Evolutionary conservation across 2,329 filamentous ascomycete species (phyloP).

Genomic region (Xylariaceae sp.): DNA sequence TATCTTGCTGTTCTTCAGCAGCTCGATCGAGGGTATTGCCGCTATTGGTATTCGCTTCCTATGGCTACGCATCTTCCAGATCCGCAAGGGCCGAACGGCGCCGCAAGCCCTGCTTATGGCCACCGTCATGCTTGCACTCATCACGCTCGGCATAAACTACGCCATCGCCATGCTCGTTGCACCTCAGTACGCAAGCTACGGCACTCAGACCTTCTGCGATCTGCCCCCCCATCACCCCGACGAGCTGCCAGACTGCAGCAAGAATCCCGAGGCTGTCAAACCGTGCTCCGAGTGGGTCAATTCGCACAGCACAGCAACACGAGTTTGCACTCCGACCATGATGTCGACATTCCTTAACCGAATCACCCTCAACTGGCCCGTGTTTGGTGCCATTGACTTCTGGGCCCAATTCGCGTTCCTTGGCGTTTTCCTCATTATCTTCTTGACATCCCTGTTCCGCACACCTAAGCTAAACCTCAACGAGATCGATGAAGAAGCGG

Average conservation of each 20-base stretch:
- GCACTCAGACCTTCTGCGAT: slow-evolving; percentile 92
- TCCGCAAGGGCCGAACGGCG: slow-evolving; percentile 85
- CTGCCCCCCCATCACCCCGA: slow-evolving; percentile 66
- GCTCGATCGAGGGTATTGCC: slow-evolving; percentile 85
- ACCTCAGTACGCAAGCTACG: slow-evolving; percentile 92
- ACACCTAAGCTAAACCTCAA: slow-evolving; percentile 78
- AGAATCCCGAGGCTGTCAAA: slow-evolving; percentile 73
- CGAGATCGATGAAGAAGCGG: slow-evolving; percentile 85
- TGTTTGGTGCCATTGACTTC: slow-evolving; percentile 91
- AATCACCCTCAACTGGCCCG: slow-evolving; percentile 90
- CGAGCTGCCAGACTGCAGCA: slow-evolving; percentile 75
- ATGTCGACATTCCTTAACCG: slow-evolving; percentile 93
- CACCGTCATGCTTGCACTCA: slow-evolving; percentile 88
- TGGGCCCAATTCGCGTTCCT: slow-evolving; percentile 97
- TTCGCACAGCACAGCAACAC: slow-evolving; percentile 68
- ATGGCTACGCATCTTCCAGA: slow-evolving; percentile 92
- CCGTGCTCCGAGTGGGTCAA: slow-evolving; percentile 80
- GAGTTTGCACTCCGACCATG: slow-evolving; percentile 88
- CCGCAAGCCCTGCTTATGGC: slow-evolving; percentile 91
- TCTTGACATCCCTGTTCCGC: slow-evolving; percentile 78
- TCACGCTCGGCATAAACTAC: slow-evolving; percentile 91
- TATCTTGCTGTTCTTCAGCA: slow-evolving; percentile 85
- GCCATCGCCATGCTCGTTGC: slow-evolving; percentile 91
- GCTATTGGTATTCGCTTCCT: slow-evolving; percentile 92
- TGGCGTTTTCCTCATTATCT: slow-evolving; percentile 80